These are phyloP conservation scores for Eimeria tenella DNA, from an alignment of 169 alveolate genomes.

Conservation along the genomic window DNA sequence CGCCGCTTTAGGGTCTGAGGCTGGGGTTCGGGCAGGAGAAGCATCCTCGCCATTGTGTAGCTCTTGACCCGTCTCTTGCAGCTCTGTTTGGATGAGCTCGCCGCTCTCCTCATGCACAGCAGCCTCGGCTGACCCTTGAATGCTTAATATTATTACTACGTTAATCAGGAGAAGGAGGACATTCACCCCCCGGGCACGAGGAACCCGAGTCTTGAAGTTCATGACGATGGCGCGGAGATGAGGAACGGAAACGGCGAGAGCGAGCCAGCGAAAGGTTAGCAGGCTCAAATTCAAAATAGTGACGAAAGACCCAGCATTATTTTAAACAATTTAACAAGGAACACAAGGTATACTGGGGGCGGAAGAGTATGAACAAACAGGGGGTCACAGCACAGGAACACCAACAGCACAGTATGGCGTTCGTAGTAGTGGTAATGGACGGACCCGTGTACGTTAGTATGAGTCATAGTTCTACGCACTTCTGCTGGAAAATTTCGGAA, in stretches of 20 bases:
- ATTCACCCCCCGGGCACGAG: neutral
- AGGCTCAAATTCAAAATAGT: neutral
- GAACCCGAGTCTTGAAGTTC: neutral
- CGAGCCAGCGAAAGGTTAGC: neutral
- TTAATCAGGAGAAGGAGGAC: neutral
- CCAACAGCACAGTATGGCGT: no score
- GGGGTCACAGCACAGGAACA: no score
- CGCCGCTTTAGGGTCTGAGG: neutral
- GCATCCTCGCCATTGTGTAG: neutral
- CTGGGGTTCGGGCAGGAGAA: neutral
- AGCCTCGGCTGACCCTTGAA: conserved; percentile 9
- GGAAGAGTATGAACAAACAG: no score
- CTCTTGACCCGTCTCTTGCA: neutral
- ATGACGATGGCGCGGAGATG: neutral
- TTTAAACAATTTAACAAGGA: neutral
- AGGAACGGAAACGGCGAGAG: neutral
- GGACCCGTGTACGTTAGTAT: no score
- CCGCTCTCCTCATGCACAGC: conserved; percentile 2
- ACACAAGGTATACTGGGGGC: no score
- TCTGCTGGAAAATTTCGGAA: no score
- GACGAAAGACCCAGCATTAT: neutral
- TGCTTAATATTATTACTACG: neutral
- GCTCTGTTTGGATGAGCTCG: neutral
- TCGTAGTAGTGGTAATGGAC: no score
- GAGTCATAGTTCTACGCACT: no score